Conservation (phyloP, 345 rosid genomes). For the Citrus maxima region DNA sequence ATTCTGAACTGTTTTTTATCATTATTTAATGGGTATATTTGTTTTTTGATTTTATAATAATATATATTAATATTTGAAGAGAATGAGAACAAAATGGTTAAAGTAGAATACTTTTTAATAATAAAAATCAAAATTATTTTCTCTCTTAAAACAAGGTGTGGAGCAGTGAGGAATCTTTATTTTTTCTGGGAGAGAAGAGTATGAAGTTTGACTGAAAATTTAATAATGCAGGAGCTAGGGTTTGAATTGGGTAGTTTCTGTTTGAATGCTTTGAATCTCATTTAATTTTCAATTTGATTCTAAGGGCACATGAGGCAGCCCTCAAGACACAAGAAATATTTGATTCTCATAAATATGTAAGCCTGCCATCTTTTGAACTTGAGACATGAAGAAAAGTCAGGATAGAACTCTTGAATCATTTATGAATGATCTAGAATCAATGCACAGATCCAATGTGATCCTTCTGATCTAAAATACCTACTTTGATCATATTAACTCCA, state of each 20-base stretch:
- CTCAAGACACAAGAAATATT: neutral
- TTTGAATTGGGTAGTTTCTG: neutral
- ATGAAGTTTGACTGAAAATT: neutral
- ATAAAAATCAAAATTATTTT: no score
- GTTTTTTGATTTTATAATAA: no score
- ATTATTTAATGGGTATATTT: no score
- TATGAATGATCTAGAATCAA: neutral
- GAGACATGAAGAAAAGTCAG: neutral
- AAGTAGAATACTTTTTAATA: no score
- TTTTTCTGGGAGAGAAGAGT: neutral
- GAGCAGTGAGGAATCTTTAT: neutral
- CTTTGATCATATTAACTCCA: neutral
- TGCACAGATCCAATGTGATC: neutral
- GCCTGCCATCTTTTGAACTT: neutral
- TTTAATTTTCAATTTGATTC: neutral
- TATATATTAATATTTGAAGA: no score
- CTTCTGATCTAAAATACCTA: neutral
- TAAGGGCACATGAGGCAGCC: neutral
- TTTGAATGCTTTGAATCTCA: neutral
- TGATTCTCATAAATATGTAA: conserved; percentile 3
- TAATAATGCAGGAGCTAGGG: neutral
- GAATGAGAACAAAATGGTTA: no score
- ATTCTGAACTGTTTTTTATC: neutral
- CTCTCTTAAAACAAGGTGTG: neutral
- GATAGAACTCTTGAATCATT: neutral